Percentiles rank a stretch among this genome's conserved stretches.
phyloP scores from a whole-genome alignment of 129 eudicot species.

The Pulicaria dysenterica region DNA sequence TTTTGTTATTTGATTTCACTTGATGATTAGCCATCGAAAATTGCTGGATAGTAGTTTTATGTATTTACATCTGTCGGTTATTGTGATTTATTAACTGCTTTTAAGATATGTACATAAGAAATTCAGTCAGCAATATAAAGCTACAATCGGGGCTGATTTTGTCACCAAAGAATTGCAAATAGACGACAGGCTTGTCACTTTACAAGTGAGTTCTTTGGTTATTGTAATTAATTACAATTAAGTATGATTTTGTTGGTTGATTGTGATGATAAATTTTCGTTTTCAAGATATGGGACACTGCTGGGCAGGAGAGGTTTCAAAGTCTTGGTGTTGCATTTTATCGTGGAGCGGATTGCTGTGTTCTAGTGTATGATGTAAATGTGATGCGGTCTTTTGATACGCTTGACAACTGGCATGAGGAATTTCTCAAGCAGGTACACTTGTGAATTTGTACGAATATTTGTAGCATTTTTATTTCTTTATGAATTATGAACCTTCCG shows the following conservation, averaged over 20 bases:
- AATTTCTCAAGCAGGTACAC: conserved; percentile 87
- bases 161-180: conserved; percentile 93
- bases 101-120: conserved; percentile 91
- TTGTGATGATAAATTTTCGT: neutral
- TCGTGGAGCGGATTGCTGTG: conserved; percentile 99
- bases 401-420: conserved; percentile 96
- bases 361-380: conserved; percentile 88
- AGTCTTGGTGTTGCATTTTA: conserved; percentile 99
- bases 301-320: conserved; percentile 99
- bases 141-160: conserved; percentile 98
- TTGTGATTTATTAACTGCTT: conserved; percentile 37
- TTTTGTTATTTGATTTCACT: neutral
- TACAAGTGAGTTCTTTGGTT: conserved; percentile 61
- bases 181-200: conserved; percentile 89
- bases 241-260: conserved; percentile 16
- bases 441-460: neutral
- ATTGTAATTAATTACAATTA: neutral
- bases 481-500: neutral
- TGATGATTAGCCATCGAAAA: neutral
- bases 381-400: conserved; percentile 90
- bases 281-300: conserved; percentile 94
- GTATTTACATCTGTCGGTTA: conserved; percentile 14
- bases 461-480: neutral
- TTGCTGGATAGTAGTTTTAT: neutral
- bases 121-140: conserved; percentile 97